Conservation (phyloP, 768 basidiomycete genomes). For the Fomitopsis pulvina region DNA sequence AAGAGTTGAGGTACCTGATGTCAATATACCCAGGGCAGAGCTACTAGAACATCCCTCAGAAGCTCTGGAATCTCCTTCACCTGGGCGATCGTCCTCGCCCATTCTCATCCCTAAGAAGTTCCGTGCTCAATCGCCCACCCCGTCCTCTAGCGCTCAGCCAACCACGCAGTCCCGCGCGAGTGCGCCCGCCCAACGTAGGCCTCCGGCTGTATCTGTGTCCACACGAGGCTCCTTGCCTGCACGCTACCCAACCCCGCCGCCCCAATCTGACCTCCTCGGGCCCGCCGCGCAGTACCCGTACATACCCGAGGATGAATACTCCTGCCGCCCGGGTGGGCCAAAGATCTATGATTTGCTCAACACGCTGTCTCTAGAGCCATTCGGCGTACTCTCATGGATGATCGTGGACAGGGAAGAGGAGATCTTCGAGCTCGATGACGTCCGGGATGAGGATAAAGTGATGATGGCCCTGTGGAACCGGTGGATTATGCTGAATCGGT, state of each 20-base stretch:
- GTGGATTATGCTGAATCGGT: conserved; percentile 67
- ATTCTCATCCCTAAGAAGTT: conserved; percentile 2
- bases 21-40: neutral
- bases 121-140: conserved; percentile 1
- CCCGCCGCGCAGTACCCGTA: conserved; percentile 20
- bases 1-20: too few species aligned
- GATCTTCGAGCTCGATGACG: conserved; percentile 63
- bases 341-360: conserved; percentile 60
- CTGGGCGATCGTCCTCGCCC: neutral
- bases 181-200: neutral
- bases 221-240: conserved; percentile 8
- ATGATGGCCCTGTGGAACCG: conserved; percentile 73
- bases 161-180: neutral
- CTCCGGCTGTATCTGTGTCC: neutral
- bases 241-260: conserved; percentile 17
- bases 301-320: conserved; percentile 28
- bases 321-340: conserved; percentile 62
- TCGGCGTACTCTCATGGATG: conserved; percentile 63
- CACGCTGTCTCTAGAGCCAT: conserved; percentile 51
- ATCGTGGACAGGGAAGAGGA: conserved; percentile 72
- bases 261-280: conserved; percentile 13
- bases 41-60: neutral
- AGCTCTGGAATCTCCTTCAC: neutral
- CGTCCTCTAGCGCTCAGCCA: neutral
- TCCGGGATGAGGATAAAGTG: conserved; percentile 71